Evolutionary conservation across 2,329 filamentous ascomycete species (phyloP).

Genomic region (Venturia carpophila): DNA sequence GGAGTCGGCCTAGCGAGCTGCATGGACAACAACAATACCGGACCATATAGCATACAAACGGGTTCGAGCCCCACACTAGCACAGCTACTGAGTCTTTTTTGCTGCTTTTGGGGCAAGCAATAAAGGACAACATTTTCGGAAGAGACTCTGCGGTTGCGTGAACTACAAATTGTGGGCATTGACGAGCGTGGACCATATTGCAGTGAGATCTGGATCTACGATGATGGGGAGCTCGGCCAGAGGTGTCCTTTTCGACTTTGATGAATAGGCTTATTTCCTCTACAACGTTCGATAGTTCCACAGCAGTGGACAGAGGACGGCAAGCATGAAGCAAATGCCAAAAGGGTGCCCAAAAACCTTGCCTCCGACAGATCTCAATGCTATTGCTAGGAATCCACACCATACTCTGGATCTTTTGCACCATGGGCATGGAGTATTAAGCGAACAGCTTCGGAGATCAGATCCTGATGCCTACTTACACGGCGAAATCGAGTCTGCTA

Average conservation of each 20-base stretch:
- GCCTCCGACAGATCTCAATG: background rate
- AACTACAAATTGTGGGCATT: too few relatives aligned
- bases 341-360: background rate
- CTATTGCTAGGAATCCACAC: background rate
- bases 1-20: background rate
- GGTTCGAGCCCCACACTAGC: constrained; percentile 1
- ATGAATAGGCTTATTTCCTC: too few relatives aligned
- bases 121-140: background rate
- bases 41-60: background rate
- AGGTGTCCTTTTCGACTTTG: too few relatives aligned
- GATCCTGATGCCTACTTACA: background rate
- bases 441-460: background rate
- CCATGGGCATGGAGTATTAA: background rate
- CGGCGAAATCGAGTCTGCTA: too few relatives aligned
- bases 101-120: background rate
- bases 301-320: background rate
- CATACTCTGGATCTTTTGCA: background rate
- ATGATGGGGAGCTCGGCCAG: too few relatives aligned
- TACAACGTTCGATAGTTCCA: background rate
- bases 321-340: background rate
- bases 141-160: too few relatives aligned
- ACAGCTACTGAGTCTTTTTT: background rate
- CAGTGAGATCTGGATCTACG: too few relatives aligned
- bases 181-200: too few relatives aligned
- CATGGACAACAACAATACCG: background rate